Conservation (phyloP, 1,284 basidiomycete species). For the Cryptococcus sp. region DNA sequence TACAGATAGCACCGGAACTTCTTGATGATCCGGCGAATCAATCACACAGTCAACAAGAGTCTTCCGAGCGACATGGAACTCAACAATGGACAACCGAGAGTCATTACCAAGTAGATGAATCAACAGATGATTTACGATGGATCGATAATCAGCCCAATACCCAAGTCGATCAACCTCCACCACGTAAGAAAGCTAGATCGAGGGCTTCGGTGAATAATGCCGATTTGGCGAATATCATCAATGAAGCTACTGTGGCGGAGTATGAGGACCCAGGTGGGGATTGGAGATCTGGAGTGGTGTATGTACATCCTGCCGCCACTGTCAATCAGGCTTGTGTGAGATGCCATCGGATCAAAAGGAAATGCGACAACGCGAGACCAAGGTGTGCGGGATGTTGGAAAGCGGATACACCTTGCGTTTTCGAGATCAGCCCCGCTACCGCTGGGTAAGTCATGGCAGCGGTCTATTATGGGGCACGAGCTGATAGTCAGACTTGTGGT, state of each 20-base stretch:
- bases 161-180: background rate
- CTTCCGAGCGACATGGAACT: background rate
- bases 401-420: conserved; percentile 40
- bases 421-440: conserved; percentile 39
- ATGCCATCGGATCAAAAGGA: conserved; percentile 43
- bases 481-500: background rate
- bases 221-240: background rate
- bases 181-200: background rate
- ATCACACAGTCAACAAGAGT: background rate
- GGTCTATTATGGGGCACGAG: background rate
- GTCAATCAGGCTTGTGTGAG: conserved; percentile 40
- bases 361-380: conserved; percentile 38
- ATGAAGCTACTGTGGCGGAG: conserved; percentile 22
- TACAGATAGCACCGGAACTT: too few relatives aligned
- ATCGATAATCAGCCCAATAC: background rate
- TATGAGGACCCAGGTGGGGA: conserved; percentile 32
- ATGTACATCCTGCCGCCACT: conserved; percentile 34
- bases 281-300: conserved; percentile 31
- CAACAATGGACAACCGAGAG: background rate
- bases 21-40: too few relatives aligned
- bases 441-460: conserved; percentile 23
- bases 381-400: conserved; percentile 37
- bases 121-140: too few relatives aligned
- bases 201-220: background rate
- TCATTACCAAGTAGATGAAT: background rate